Base-by-base conservation (phyloP, 805 yeast species). In the Barnettozyma wickerhamii region DNA sequence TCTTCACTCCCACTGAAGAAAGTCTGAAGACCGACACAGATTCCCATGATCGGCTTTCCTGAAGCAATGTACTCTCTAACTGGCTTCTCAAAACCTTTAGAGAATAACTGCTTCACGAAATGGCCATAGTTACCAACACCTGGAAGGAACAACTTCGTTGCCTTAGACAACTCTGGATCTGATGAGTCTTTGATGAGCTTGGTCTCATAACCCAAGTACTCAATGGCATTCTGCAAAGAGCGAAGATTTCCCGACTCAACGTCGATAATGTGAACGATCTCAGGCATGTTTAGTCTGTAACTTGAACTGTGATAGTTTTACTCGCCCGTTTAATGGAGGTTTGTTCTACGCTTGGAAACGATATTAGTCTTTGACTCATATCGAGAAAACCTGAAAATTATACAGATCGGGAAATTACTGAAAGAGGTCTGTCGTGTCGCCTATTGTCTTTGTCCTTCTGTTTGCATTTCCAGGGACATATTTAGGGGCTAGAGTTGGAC, bases 101-200 rank as follows among this genome's bases (percentile, higher is more conserved):
- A 67, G 35, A 69, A 70, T 34, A 93, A 62, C 51, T 84, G 79
- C 38, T 76, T 77, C 46, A 90, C 89, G 59, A 91, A 90, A 60
- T 93, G 98, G 33, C 96, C 99, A 62, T 78, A 95, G 59, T 89
- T 91, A 10, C 99, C 99, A 14, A 93, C 99, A 20, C 99, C 99
- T 7, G 99, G 99, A 19, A 93, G 72, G 44, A 93, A 73, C 46
- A 93, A 68, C 52, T 69, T 63, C 7, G 62, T 66, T 33, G 85
- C 84, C 10, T 68, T 64, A 46, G 41, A 72, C 20, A 59, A 49
- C 28, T 61, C 63, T 41, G 80, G 78, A 41, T 84, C 88, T 6
- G 64, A 60, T 14, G 81, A 75, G 42, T 75, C 66, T 44, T 70
- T 76, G 52, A 90, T 73, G 54, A 82, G 74, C 32, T 68, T 64